Evolutionary conservation across 495 filamentous ascomycete genomes (phyloP).

Genomic region (Aspergillus panamensis): DNA sequence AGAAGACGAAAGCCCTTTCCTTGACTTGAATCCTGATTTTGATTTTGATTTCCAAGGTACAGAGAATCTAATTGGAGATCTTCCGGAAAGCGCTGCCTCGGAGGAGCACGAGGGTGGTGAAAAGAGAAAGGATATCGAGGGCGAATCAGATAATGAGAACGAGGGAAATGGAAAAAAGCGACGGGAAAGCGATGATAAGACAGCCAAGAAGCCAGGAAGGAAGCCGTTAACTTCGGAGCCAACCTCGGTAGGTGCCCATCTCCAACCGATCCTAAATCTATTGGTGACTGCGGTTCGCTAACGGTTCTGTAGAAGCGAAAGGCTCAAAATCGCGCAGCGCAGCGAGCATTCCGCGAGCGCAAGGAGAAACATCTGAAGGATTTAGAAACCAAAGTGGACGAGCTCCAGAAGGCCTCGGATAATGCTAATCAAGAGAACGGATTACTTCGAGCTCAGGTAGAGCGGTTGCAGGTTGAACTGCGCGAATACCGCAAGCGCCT

Average conservation of each 20-base stretch:
- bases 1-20: constrained; percentile 70
- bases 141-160: constrained; percentile 63
- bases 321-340: constrained; percentile 94
- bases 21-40: constrained; percentile 75
- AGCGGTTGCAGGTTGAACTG: constrained; percentile 79
- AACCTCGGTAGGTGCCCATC: constrained; percentile 69
- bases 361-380: constrained; percentile 98
- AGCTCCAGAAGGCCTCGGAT: constrained; percentile 85
- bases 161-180: constrained; percentile 72
- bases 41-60: constrained; percentile 62
- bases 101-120: constrained; percentile 56
- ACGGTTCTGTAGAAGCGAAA: constrained; percentile 82
- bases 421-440: constrained; percentile 82
- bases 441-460: constrained; percentile 77
- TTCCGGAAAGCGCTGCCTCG: constrained; percentile 57
- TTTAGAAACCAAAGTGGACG: constrained; percentile 88
- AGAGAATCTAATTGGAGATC: constrained; percentile 69
- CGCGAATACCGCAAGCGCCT: constrained; percentile 86
- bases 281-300: constrained; percentile 30
- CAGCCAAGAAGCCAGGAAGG: constrained; percentile 89
- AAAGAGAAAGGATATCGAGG: constrained; percentile 76
- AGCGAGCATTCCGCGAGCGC: constrained; percentile 93
- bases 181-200: constrained; percentile 71
- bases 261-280: neutral
- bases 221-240: constrained; percentile 96